Percentiles rank a stretch among this genome's conserved stretches.
These are phyloP conservation scores for Millerozyma acaciae DNA, from an alignment of 805 yeast genomes.

Conservation along the genomic window DNA sequence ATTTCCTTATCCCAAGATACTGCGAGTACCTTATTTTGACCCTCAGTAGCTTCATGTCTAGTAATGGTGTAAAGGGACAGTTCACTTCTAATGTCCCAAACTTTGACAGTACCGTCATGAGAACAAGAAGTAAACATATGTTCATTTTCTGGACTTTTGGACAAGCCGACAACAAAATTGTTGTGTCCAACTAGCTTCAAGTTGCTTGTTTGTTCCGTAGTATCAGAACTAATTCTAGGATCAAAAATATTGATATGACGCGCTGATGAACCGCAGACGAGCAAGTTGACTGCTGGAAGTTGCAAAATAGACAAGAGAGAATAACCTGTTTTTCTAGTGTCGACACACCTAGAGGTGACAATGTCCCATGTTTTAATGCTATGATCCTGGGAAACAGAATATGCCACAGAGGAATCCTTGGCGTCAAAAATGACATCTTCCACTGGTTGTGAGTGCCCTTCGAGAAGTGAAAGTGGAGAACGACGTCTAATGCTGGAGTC, in stretches of 20 bases:
- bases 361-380: conserved; percentile 95
- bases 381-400: conserved; percentile 95
- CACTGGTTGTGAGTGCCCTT: conserved; percentile 83
- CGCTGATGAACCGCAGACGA: conserved; percentile 97
- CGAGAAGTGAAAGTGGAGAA: conserved; percentile 74
- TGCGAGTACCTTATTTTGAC: conserved; percentile 70
- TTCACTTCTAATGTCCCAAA: conserved; percentile 93
- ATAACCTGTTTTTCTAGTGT: conserved; percentile 81
- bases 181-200: conserved; percentile 80
- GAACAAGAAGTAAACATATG: conserved; percentile 86
- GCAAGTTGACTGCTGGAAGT: conserved; percentile 60
- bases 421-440: conserved; percentile 76
- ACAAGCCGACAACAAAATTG: conserved; percentile 80
- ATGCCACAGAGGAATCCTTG: conserved; percentile 74
- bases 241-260: conserved; percentile 93
- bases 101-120: conserved; percentile 93
- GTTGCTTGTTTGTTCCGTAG: conserved; percentile 49
- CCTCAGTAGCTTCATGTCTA: conserved; percentile 47
- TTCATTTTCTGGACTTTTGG: conserved; percentile 71
- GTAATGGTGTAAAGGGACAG: conserved; percentile 77
- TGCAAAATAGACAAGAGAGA: conserved; percentile 74
- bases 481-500: conserved; percentile 76
- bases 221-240: conserved; percentile 67
- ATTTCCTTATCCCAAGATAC: conserved; percentile 78
- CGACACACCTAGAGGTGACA: conserved; percentile 79